Evolutionary conservation across 1,139 yeast genomes (phyloP), one percentile per base, ranked within the genome.

Genomic region (Suhomyces taliae): DNA sequence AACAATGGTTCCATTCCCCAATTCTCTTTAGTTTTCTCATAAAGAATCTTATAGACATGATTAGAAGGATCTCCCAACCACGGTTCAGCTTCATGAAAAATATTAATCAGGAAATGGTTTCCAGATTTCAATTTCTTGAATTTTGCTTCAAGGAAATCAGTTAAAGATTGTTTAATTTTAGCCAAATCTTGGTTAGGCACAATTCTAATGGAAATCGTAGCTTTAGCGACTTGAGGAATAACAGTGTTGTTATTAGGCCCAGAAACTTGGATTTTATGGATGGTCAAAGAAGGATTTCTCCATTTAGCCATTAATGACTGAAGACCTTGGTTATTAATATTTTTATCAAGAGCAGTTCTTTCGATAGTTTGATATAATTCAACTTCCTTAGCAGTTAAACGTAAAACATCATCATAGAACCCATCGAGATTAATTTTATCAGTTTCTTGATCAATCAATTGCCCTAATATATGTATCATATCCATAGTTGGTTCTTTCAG

Each of bases 191-290:
- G 99, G 50, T 85, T 90, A 0, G 99, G 98, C 8, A 93, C 97
- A 37, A 90, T 80, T 56, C 99, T 78, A 36, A 93, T 76, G 1
- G 97, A 90, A 6, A 93, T 64, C 10, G 87, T 80, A 0, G 96
- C 90, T 36, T 78, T 77, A 5, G 90, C 96, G 8, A 78, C 67
- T 54, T 87, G 88, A 0, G 99, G 97, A 50, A 93, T 91, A 27
- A 93, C 93, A 0, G 98, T 90, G 34, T 85, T 81, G 60, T 90
- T 91, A 33, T 87, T 85, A 0, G 98, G 97, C 1, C 97, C 98
- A 34, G 95, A 85, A 24, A 90, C 96, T 41, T 80, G 82, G 54
- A 93, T 76, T 48, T 87, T 83, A 57, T 95, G 98, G n/a, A 93
- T 75, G 0, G 98, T 90, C 45, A 93, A 72, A 0, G 97, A 89